These are phyloP conservation scores for Raphidocelis subcapitata DNA, from an alignment of 139 green algal genomes.

Conservation along the genomic window DNA sequence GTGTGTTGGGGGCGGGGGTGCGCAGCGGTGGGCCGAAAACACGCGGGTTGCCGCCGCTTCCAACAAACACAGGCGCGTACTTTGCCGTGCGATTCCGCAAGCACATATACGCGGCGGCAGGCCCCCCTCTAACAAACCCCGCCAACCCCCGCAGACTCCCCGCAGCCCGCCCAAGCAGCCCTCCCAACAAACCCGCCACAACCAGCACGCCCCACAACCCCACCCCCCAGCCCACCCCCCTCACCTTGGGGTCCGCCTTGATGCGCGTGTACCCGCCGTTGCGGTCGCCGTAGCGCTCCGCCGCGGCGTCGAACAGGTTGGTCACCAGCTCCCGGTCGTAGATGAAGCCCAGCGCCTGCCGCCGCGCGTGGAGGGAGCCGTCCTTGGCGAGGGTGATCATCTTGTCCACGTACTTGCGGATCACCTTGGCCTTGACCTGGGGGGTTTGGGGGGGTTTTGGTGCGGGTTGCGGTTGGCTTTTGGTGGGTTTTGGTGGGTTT, in stretches of 20 bases:
- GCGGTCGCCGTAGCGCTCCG: constrained; percentile 82
- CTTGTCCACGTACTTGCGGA: constrained; percentile 94
- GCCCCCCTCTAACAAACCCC: no score
- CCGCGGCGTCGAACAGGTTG: constrained; percentile 85
- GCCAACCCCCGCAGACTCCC: no score
- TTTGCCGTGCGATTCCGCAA: no score
- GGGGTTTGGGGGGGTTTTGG: no score
- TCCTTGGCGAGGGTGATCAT: constrained; percentile 98
- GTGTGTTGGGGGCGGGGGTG: not conserved
- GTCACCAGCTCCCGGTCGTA: constrained; percentile 93
- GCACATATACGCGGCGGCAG: no score
- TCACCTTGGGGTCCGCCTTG: constrained; percentile 46
- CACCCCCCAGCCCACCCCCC: not conserved
- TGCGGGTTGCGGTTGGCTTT: no score
- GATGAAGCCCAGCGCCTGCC: constrained; percentile 86
- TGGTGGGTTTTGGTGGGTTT: no score
- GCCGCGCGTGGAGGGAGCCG: constrained; percentile 59
- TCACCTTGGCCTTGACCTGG: constrained; percentile 90
- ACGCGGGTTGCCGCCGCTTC: no score
- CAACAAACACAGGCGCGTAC: no score
- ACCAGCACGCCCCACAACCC: not conserved
- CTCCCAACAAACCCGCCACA: no score
- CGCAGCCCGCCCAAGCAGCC: not conserved
- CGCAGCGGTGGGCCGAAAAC: no score
- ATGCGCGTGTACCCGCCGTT: constrained; percentile 93